Evolutionary conservation across 352 stramenopile species (phyloP), one percentile per base, ranked within the genome.

Genomic region (Phytophthora rubi): DNA sequence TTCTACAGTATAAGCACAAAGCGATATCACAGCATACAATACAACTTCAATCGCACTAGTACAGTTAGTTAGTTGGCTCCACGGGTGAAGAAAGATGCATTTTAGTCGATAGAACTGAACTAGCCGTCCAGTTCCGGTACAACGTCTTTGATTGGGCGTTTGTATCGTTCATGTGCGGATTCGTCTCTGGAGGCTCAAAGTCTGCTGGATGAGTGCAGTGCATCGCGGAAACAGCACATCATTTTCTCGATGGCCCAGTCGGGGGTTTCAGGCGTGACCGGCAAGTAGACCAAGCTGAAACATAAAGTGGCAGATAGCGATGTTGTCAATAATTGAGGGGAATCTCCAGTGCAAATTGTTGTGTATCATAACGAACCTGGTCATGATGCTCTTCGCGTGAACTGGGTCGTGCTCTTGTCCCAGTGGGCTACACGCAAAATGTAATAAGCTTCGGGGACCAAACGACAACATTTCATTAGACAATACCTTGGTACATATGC

Each of bases 211-310:
- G 62, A 75, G 55, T 76, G 74, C n/a, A 92, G 49, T 2, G 83
- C 85, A 9, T 83, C 70, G 33, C 76, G 77, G 28, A 94, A 80
- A 51, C 82, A 88, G 59, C 77, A 62, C 44, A 88, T 71, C 87
- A 94, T 94, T 68, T 93, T 94, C 47, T 89, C 68, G 35, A 94
- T 76, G 4, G 85, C 87, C 87, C 87, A 94, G 12, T 89, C 76
- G 0, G 87, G 87, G 30, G 77, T 93, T 73, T 94, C 87, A 4
- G 87, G 77, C 0, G 87, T 94, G 53, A 94, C 79, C 12, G 87
- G 87, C 47, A 94, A 62, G 58, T 94, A 94, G 30, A 94, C 83
- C 48, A 94, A 79, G 58, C 83, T 94, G 32, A 21, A 33, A 59
- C 7, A 3, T 68, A 61, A 52, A 63, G 23, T 32, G 18, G 3